Evolutionary conservation across 108 stramenopile species (phyloP).

Genomic region (Skeletonema costatum): DNA sequence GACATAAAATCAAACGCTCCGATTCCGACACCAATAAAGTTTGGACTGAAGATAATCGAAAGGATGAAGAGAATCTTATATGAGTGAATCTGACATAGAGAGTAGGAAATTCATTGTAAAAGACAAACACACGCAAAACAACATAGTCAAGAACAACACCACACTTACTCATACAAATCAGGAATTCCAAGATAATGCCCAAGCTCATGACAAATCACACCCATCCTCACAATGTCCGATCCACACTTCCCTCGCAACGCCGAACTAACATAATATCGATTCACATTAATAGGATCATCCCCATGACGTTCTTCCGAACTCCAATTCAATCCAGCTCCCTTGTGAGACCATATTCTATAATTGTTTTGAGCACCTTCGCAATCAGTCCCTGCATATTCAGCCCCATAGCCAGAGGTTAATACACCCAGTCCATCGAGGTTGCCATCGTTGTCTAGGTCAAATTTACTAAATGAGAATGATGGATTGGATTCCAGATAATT

Average conservation of each 20-base stretch:
- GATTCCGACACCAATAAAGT: constrained; percentile 38
- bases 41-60: not conserved
- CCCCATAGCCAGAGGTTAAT: constrained; percentile 76
- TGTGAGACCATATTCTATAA: constrained; percentile 54
- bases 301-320: not conserved
- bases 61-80: no score
- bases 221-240: constrained; percentile 48
- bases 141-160: not conserved
- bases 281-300: constrained; percentile 27
- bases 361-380: constrained; percentile 33
- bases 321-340: constrained; percentile 39
- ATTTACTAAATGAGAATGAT: constrained; percentile 17
- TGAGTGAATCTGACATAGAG: not conserved
- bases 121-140: no score
- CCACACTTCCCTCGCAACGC: constrained; percentile 38
- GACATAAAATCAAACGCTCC: constrained; percentile 54
- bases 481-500: not conserved
- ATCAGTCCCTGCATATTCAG: constrained; percentile 62
- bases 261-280: constrained; percentile 47
- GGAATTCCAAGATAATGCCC: constrained; percentile 56
- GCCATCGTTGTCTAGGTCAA: constrained; percentile 35
- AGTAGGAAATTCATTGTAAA: not conserved
- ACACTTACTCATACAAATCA: constrained; percentile 47
- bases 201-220: constrained; percentile 54
- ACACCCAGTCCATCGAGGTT: constrained; percentile 62